Base-by-base conservation (phyloP, 345 rosid genomes). In the Euphorbia lathyris region DNA sequence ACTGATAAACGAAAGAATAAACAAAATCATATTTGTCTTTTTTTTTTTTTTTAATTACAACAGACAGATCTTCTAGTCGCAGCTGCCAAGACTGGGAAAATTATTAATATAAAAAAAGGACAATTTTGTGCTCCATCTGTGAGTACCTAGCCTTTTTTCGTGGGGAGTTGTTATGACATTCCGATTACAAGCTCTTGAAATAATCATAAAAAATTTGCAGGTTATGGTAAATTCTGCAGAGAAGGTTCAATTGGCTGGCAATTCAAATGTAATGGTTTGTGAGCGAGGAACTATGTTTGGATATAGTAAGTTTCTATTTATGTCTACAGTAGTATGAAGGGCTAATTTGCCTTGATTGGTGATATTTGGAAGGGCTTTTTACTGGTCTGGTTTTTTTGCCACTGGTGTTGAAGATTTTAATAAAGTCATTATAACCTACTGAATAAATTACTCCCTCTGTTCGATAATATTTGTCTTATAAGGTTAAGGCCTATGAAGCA, bases 211-310 rank as follows among this genome's bases (percentile, higher is more conserved):
- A 45, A 64, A 69, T 77, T 42, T 83, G 69, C 81, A 95, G 97
- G 97, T 95, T 68, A 92, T 92, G 97, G 77, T 47, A 63, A 88
- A 92, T 79, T 95, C 97, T 56, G 93, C 88, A 0, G 92, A 92
- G 88, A 95, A 95, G 84, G 78, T 95, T 74, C 85, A 89, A 77
- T 74, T 88, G 76, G 97, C 99, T 62, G 99, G 99, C 76, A 95
- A 95, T 81, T 85, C 92, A 55, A 85, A 94, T 78, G 96, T 94
- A 67, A 94, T 94, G 98, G 96, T 94, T 67, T 91, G 98, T 36
- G 97, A 94, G 76, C 86, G 98, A 74, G 98, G 98, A 81, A 91
- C 98, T 64, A 94, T 94, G 97, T 94, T 94, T 81, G 98, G 98
- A 63, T 94, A 91, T 74, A 87, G 98, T 94, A 90, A 91, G 97